phyloP scores from a whole-genome alignment of 495 filamentous ascomycete species.

The Penicillium desertorum region DNA sequence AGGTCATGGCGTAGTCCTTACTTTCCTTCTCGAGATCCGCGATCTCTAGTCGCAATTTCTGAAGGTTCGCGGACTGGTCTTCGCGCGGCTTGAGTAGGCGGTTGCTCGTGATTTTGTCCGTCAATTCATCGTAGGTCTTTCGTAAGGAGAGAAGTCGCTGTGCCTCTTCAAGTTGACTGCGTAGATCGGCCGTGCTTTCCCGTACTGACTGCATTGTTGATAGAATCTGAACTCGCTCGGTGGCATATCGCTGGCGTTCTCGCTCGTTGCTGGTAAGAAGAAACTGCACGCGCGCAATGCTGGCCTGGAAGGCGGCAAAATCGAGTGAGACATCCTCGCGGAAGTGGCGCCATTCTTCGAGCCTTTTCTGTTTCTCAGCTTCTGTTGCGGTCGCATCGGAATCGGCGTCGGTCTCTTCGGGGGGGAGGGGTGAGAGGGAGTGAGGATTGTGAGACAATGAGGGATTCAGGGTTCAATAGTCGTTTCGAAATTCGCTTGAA shows the following conservation, averaged over 20 bases:
- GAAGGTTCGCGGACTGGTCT: slow-evolving; percentile 75
- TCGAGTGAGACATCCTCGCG: slow-evolving; percentile 84
- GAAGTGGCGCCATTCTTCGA: slow-evolving; percentile 58
- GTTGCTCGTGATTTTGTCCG: slow-evolving; percentile 83
- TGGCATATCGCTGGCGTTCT: slow-evolving; percentile 83
- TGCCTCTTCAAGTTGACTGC: slow-evolving; percentile 70
- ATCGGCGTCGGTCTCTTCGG: slow-evolving; percentile 56
- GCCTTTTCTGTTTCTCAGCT: slow-evolving; percentile 45
- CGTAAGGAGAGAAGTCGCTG: slow-evolving; percentile 72
- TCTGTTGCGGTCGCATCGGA: slow-evolving; percentile 39
- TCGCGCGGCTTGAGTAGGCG: slow-evolving; percentile 74
- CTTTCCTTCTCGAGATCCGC: slow-evolving; percentile 81
- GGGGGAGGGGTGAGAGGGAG: slow-evolving; percentile 70
- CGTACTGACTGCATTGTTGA: slow-evolving; percentile 72
- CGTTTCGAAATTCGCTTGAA: slow-evolving; percentile 88
- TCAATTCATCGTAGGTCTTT: slow-evolving; percentile 81
- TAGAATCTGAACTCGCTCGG: slow-evolving; percentile 74
- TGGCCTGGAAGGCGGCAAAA: slow-evolving; percentile 85
- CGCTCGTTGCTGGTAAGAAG: slow-evolving; percentile 76
- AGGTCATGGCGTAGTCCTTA: slow-evolving; percentile 75
- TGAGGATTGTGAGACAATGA: slow-evolving; percentile 52
- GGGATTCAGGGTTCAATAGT: slow-evolving; percentile 63
- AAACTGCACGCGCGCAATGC: slow-evolving; percentile 85
- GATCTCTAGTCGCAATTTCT: slow-evolving; percentile 84
- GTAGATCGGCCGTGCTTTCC: slow-evolving; percentile 69